phyloP scores from a whole-genome alignment of 2,329 filamentous ascomycete genomes.

The Lojkania enalia region DNA sequence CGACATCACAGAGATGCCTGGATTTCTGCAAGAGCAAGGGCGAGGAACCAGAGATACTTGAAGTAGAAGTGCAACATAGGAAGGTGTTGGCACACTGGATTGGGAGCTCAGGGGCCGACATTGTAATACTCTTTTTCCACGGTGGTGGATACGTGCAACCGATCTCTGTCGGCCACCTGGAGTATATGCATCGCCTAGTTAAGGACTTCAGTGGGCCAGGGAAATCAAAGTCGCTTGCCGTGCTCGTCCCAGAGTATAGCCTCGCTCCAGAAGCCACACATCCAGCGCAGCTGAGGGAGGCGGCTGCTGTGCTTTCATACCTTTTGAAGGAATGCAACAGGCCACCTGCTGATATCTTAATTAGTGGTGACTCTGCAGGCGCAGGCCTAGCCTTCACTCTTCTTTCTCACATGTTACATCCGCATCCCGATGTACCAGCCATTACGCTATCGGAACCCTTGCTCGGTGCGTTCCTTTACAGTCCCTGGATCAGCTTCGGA shows the following conservation, averaged over 20 bases:
- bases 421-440: constrained; percentile 21
- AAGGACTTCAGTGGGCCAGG: constrained; percentile 14
- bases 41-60: constrained; percentile 15
- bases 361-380: constrained; percentile 27
- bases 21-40: constrained; percentile 17
- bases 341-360: constrained; percentile 17
- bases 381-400: constrained; percentile 23
- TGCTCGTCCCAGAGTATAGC: constrained; percentile 25
- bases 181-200: constrained; percentile 14
- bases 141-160: constrained; percentile 28
- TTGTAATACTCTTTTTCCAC: constrained; percentile 26
- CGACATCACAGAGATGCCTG: constrained; percentile 20
- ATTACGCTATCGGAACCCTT: constrained; percentile 15
- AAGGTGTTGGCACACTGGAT: constrained; percentile 28
- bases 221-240: constrained; percentile 13
- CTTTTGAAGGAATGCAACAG: constrained; percentile 15
- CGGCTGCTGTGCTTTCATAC: constrained; percentile 18
- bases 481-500: constrained; percentile 10
- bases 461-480: constrained; percentile 6
- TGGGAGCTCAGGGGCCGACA: constrained; percentile 22
- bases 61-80: constrained; percentile 2
- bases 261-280: constrained; percentile 24
- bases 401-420: constrained; percentile 29
- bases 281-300: constrained; percentile 28
- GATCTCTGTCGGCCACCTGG: constrained; percentile 14